phyloP scores from a whole-genome alignment of 2,329 filamentous ascomycete species.

The Fusarium poae region DNA sequence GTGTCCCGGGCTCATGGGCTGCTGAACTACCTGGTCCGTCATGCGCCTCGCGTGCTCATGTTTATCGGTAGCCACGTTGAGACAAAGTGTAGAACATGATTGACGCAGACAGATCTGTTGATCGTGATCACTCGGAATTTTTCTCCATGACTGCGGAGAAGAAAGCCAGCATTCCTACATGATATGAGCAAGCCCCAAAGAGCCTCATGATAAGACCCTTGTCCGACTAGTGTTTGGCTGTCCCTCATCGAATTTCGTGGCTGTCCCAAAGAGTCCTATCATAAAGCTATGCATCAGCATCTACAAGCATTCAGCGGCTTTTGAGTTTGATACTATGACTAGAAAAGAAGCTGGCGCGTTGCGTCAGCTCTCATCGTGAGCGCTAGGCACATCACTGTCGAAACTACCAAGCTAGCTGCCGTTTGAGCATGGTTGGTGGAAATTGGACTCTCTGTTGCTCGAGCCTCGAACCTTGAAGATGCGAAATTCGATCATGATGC shows the following conservation, averaged over 20 bases:
- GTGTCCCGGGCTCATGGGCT: conserved; percentile 32
- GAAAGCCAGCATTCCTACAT: conserved; percentile 30
- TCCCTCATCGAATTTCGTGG: conserved; percentile 23
- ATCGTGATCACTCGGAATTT: conserved; percentile 25
- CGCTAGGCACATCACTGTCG: conserved; percentile 36
- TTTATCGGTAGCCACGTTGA: conserved; percentile 30
- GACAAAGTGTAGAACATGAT: conserved; percentile 19
- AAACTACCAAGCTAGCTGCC: conserved; percentile 28
- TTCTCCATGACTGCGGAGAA: conserved; percentile 22
- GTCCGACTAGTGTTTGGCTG: conserved; percentile 17
- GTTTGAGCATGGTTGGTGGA: conserved; percentile 41
- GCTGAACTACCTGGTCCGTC: conserved; percentile 36
- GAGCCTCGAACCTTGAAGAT: not conserved
- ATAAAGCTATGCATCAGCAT: conserved; percentile 18
- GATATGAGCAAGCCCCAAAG: conserved; percentile 10
- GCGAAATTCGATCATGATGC: conserved; percentile 3
- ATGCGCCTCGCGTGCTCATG: conserved; percentile 37
- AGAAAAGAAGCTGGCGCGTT: conserved; percentile 44
- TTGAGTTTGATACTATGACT: conserved; percentile 43
- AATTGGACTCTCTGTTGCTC: conserved; percentile 27
- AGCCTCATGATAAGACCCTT: conserved; percentile 42
- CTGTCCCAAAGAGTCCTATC: conserved; percentile 18
- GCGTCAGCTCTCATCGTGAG: conserved; percentile 47
- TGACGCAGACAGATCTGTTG: conserved; percentile 16
- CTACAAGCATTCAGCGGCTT: conserved; percentile 41